A percentile compares a stretch with the other conserved stretches of the same genome.
These are phyloP conservation scores for Aspergillus quadricinctus DNA, from an alignment of 2,329 filamentous ascomycete genomes.

Conservation along the genomic window DNA sequence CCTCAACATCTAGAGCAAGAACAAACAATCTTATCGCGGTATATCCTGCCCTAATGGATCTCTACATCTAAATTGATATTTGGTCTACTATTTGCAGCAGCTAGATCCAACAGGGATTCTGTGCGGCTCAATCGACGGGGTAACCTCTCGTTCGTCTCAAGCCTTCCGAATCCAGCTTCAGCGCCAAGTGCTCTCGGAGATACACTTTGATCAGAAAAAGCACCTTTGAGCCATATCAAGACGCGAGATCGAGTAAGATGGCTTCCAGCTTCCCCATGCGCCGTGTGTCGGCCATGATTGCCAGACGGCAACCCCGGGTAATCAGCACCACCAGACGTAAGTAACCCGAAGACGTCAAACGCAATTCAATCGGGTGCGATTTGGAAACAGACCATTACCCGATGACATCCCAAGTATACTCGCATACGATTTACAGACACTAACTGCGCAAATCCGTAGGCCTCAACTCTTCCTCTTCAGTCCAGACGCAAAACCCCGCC, in stretches of 20 bases:
- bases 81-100: slow-evolving; percentile 1
- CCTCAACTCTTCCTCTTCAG: slow-evolving; percentile 32
- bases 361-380: not conserved
- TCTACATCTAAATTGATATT: slow-evolving; percentile 6
- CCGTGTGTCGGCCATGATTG: slow-evolving; percentile 31
- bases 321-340: slow-evolving; percentile 31
- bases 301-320: slow-evolving; percentile 31
- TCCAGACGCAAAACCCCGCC: slow-evolving; percentile 38
- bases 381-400: not conserved
- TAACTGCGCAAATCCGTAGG: slow-evolving; percentile 16
- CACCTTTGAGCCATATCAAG: not conserved
- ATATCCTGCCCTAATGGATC: slow-evolving; percentile 16
- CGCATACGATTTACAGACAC: not conserved
- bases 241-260: slow-evolving; percentile 20
- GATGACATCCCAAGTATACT: not conserved
- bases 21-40: slow-evolving; percentile 14
- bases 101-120: slow-evolving; percentile 10
- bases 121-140: slow-evolving; percentile 16
- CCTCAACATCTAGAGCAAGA: slow-evolving; percentile 27
- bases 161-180: slow-evolving; percentile 19
- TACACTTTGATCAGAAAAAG: not conserved
- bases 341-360: slow-evolving; percentile 16
- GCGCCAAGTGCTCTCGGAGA: slow-evolving; percentile 10
- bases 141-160: slow-evolving; percentile 21
- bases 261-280: slow-evolving; percentile 29